Percentiles rank a stretch among this genome's conserved stretches.
These are phyloP conservation scores for Salvia miltiorrhiza DNA, from an alignment of 257 asterid genomes.

Conservation along the genomic window DNA sequence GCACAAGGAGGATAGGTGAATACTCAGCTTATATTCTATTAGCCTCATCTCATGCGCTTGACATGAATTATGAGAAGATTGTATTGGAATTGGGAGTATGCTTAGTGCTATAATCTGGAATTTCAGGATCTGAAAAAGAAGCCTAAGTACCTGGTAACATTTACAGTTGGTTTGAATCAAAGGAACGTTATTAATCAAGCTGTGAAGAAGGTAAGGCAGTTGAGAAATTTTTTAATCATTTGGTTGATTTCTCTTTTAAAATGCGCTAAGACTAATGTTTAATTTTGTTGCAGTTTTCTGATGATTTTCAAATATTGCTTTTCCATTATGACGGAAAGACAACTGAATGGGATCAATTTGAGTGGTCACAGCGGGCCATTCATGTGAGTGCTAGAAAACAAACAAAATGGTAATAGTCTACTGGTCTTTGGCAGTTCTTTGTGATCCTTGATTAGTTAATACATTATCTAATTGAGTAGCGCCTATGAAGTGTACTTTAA, in stretches of 20 bases:
- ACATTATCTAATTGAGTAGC: neutral
- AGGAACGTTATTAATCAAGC: slow-evolving; percentile 69
- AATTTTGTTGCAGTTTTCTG: slow-evolving; percentile 61
- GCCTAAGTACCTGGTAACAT: slow-evolving; percentile 88
- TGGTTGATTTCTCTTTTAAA: slow-evolving; percentile 5
- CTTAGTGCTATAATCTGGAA: slow-evolving; percentile 23
- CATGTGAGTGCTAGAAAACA: slow-evolving; percentile 90
- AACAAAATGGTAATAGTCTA: slow-evolving; percentile 75
- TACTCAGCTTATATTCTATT: neutral
- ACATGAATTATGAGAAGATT: slow-evolving; percentile 6
- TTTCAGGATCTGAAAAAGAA: slow-evolving; percentile 86
- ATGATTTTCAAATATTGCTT: slow-evolving; percentile 92
- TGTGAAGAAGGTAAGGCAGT: slow-evolving; percentile 69
- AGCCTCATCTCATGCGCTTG: neutral
- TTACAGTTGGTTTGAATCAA: slow-evolving; percentile 91
- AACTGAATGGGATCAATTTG: slow-evolving; percentile 96
- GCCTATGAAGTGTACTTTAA: neutral
- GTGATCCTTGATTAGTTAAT: slow-evolving; percentile 7
- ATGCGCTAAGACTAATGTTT: slow-evolving; percentile 21
- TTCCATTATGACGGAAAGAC: slow-evolving; percentile 96
- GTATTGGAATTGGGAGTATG: slow-evolving; percentile 11
- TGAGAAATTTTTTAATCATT: slow-evolving; percentile 10
- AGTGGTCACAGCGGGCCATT: slow-evolving; percentile 88
- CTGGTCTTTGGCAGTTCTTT: slow-evolving; percentile 13
- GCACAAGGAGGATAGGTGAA: neutral